Conservation (phyloP, 371 early-diverging fungal species). For the Funneliformis caledonium region DNA sequence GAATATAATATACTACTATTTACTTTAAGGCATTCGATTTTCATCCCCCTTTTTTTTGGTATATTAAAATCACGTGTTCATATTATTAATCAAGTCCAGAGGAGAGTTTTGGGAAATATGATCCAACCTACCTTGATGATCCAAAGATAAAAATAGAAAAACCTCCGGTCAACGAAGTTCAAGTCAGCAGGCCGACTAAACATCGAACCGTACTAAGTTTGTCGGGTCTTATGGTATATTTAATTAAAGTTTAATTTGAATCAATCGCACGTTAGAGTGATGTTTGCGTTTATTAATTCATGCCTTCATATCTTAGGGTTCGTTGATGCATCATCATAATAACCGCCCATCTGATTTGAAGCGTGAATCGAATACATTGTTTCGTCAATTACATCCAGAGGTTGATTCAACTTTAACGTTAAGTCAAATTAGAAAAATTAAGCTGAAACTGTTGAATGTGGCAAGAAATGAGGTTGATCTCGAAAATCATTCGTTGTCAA, state of each 20-base stretch:
- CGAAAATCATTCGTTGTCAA: background rate
- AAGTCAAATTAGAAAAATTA: conserved; percentile 79
- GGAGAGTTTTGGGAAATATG: conserved; percentile 45
- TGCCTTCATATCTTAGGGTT: conserved; percentile 53
- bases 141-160: conserved; percentile 70
- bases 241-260: background rate
- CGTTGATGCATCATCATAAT: conserved; percentile 68
- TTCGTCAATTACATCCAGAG: conserved; percentile 74
- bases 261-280: background rate
- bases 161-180: conserved; percentile 46
- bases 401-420: conserved; percentile 76
- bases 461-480: conserved; percentile 42
- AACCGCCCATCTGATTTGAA: conserved; percentile 60
- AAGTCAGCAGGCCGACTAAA: conserved; percentile 43
- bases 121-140: conserved; percentile 66
- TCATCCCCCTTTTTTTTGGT: background rate
- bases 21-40: background rate
- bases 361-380: conserved; percentile 78
- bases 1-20: background rate
- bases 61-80: background rate
- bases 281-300: background rate
- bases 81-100: background rate
- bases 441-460: conserved; percentile 63
- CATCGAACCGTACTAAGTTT: conserved; percentile 51
- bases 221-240: conserved; percentile 61